A percentile compares a stretch with the other conserved stretches of the same genome.
Conservation (phyloP, 2,329 filamentous ascomycete genomes). For the Neofusicoccum laricinum region DNA sequence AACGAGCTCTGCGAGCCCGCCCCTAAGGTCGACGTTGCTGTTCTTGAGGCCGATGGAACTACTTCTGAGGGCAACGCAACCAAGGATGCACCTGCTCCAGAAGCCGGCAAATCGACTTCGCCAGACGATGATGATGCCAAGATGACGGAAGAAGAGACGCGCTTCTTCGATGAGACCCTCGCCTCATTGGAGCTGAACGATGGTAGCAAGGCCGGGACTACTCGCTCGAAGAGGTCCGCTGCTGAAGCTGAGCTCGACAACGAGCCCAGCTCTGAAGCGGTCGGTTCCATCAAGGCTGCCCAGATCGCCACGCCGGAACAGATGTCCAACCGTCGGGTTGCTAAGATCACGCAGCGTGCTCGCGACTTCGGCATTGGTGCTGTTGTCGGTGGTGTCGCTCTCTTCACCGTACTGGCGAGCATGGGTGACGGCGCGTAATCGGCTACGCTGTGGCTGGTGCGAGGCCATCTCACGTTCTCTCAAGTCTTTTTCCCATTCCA, state of each 20-base stretch:
- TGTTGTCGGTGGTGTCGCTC: background rate
- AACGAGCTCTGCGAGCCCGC: slow-evolving; percentile 8
- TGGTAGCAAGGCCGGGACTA: background rate
- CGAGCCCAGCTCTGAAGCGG: background rate
- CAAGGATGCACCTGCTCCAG: background rate
- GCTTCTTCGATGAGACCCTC: background rate
- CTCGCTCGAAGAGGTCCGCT: background rate
- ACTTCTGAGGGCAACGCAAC: background rate
- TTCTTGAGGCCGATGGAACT: background rate
- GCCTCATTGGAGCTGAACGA: too few species aligned
- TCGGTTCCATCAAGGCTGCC: background rate
- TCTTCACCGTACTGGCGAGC: background rate
- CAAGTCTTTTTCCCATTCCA: background rate
- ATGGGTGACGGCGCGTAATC: background rate
- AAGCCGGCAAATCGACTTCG: background rate
- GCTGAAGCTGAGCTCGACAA: background rate
- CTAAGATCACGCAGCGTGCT: background rate
- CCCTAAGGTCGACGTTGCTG: background rate
- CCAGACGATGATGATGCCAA: background rate
- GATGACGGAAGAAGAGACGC: background rate
- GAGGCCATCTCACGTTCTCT: background rate
- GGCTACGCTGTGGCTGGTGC: too few species aligned
- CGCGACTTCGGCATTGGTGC: background rate
- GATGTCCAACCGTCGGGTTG: background rate
- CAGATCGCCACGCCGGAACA: slow-evolving; percentile 5